Evolutionary conservation across 805 yeast species (phyloP).

Genomic region (Yarrowia porcina): DNA sequence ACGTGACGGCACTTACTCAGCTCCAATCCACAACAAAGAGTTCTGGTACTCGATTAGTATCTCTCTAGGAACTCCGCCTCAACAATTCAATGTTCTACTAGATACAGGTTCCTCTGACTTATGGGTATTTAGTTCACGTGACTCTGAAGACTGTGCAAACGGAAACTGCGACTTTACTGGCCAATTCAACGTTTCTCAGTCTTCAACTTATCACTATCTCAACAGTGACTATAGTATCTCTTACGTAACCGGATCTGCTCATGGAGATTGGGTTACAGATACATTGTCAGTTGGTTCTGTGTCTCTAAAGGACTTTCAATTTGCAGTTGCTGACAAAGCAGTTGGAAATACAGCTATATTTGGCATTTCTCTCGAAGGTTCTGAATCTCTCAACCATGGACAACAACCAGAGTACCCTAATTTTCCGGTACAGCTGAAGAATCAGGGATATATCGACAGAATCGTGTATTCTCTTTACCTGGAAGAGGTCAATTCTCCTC

Average conservation of each 20-base stretch:
- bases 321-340: constrained; percentile 66
- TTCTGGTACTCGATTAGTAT: constrained; percentile 5
- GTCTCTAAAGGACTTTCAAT: constrained; percentile 50
- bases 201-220: constrained; percentile 30
- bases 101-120: constrained; percentile 74
- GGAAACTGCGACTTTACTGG: background rate
- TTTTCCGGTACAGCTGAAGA: constrained; percentile 34
- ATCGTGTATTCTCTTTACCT: constrained; percentile 46
- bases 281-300: constrained; percentile 50
- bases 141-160: background rate
- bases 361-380: constrained; percentile 41
- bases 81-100: constrained; percentile 50
- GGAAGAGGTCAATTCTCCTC: constrained; percentile 33
- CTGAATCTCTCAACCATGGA: constrained; percentile 27
- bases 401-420: constrained; percentile 29
- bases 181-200: constrained; percentile 9
- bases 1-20: background rate
- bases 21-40: background rate
- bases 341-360: constrained; percentile 42
- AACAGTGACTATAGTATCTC: constrained; percentile 29
- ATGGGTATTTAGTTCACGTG: constrained; percentile 45
- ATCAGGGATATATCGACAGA: constrained; percentile 41
- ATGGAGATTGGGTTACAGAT: constrained; percentile 59
- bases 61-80: constrained; percentile 55
- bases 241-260: constrained; percentile 43